Evolutionary conservation across 257 asterid genomes (phyloP).

Genomic region (Apocynum venetum): DNA sequence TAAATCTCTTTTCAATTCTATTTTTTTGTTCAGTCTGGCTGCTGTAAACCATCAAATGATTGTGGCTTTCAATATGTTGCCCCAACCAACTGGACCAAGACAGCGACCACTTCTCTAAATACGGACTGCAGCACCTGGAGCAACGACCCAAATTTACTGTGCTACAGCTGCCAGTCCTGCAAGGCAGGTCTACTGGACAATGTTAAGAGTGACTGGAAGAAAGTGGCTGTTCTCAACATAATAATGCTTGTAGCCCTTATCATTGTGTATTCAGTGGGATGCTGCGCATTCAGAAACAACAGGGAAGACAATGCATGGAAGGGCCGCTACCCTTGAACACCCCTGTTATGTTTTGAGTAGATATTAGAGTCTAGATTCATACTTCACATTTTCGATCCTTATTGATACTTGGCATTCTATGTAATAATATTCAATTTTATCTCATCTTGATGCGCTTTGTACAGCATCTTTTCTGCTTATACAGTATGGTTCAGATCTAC

Average conservation of each 20-base stretch:
- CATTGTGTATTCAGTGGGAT: conserved; percentile 77
- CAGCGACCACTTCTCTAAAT: conserved; percentile 19
- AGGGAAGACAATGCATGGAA: conserved; percentile 69
- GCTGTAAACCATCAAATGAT: conserved; percentile 83
- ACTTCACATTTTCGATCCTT: not conserved
- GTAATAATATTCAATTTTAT: not conserved
- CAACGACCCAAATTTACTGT: conserved; percentile 44
- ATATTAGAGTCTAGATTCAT: not conserved
- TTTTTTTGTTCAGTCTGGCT: conserved; percentile 63
- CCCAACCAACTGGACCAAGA: conserved; percentile 77
- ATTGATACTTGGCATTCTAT: not conserved
- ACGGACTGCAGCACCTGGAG: conserved; percentile 63
- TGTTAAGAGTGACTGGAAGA: conserved; percentile 79
- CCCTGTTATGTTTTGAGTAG: not conserved
- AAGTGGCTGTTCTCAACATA: conserved; percentile 65
- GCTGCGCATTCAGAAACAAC: conserved; percentile 86
- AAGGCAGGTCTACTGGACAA: conserved; percentile 89
- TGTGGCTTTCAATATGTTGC: conserved; percentile 61
- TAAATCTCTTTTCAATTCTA: not conserved
- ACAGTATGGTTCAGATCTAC: not conserved
- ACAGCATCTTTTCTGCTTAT: conserved; percentile 12
- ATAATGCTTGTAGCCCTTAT: conserved; percentile 67
- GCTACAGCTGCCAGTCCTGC: conserved; percentile 79
- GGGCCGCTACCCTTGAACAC: conserved; percentile 57
- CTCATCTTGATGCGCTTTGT: conserved; percentile 2